These are phyloP conservation scores for Aspergillus tamarii DNA, from an alignment of 2,329 filamentous ascomycete genomes.

Conservation along the genomic window DNA sequence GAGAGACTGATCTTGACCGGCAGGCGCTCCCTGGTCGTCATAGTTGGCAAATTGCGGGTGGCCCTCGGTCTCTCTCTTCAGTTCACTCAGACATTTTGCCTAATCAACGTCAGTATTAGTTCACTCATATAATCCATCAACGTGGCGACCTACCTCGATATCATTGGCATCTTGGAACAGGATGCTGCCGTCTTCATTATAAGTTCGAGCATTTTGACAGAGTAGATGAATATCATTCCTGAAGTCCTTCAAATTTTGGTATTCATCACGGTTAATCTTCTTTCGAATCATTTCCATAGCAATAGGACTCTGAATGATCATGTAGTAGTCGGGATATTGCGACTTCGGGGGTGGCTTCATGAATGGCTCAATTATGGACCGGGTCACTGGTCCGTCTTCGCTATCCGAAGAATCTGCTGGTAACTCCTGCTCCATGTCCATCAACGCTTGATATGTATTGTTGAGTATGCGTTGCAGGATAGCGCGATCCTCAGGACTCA, in stretches of 20 bases:
- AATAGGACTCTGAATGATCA: conserved; percentile 89
- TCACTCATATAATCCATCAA: conserved; percentile 7
- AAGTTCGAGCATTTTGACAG: conserved; percentile 89
- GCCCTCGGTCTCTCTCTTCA: conserved; percentile 58
- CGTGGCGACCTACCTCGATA: conserved; percentile 73
- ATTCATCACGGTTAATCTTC: conserved; percentile 96
- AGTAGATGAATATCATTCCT: conserved; percentile 79
- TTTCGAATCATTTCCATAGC: conserved; percentile 94
- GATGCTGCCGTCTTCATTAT: conserved; percentile 93
- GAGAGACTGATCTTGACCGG: conserved; percentile 55
- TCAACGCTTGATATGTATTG: conserved; percentile 75
- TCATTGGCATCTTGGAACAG: conserved; percentile 89
- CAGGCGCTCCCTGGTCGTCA: conserved; percentile 53
- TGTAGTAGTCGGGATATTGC: conserved; percentile 92
- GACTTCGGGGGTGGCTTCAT: conserved; percentile 86
- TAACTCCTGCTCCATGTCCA: conserved; percentile 79
- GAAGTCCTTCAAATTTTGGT: conserved; percentile 78
- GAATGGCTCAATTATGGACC: conserved; percentile 90
- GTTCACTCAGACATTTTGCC: conserved; percentile 56
- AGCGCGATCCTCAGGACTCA: conserved; percentile 71
- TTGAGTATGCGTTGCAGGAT: conserved; percentile 80
- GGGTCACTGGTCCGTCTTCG: conserved; percentile 61
- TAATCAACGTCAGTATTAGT: conserved; percentile 25
- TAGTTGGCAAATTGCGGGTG: conserved; percentile 61
- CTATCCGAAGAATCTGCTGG: conserved; percentile 54